These are phyloP conservation scores for Acorus gramineus DNA, from an alignment of 106 monocot species.

Conservation along the genomic window DNA sequence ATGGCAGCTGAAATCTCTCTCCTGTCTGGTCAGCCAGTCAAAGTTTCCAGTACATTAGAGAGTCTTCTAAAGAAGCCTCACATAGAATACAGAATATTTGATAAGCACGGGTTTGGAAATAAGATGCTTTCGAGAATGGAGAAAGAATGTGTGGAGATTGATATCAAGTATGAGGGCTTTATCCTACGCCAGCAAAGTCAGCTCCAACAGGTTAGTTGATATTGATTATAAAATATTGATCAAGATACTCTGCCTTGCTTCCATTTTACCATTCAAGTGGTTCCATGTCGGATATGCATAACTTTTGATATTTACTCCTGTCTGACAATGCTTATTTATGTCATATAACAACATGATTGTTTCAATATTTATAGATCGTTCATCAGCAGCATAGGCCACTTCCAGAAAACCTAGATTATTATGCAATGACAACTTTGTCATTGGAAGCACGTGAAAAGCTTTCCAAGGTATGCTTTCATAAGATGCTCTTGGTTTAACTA, in stretches of 20 bases:
- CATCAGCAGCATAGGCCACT: constrained; percentile 88
- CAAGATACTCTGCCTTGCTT: not conserved
- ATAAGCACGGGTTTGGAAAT: constrained; percentile 82
- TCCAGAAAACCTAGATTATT: constrained; percentile 82
- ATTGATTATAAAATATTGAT: not conserved
- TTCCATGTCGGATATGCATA: not conserved
- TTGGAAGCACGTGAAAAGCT: constrained; percentile 95
- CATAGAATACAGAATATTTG: constrained; percentile 76
- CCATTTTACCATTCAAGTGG: not conserved
- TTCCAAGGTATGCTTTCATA: constrained; percentile 58
- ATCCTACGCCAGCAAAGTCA: constrained; percentile 83
- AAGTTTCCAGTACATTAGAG: constrained; percentile 56
- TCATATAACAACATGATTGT: not conserved
- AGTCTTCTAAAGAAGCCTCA: constrained; percentile 91
- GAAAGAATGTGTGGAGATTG: constrained; percentile 99
- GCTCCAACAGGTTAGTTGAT: constrained; percentile 69
- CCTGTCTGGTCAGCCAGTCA: constrained; percentile 84
- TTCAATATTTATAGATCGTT: constrained; percentile 46
- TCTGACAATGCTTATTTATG: not conserved
- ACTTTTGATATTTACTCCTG: not conserved
- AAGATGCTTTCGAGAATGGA: constrained; percentile 60
- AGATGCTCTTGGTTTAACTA: no score
- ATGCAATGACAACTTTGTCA: constrained; percentile 77
- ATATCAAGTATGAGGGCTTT: constrained; percentile 97
- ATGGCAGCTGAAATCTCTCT: constrained; percentile 59